Base-by-base conservation (phyloP, 2,329 filamentous ascomycete genomes). In the Emergomyces pasteurianus region DNA sequence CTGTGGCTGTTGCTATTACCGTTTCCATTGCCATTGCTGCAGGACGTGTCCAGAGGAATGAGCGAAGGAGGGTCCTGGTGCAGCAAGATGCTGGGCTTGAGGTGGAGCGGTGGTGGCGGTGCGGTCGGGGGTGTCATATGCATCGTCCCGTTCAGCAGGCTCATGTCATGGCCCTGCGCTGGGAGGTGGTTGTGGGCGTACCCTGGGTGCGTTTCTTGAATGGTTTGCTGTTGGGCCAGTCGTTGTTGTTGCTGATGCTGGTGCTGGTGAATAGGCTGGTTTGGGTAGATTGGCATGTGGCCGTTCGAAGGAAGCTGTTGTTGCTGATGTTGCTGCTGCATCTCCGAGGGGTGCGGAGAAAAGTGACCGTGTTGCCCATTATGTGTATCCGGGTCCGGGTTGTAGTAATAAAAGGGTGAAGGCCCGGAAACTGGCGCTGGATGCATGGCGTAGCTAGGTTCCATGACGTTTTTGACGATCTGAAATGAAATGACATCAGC, bases 361-460 rank as follows among this genome's bases (percentile, higher is more conserved):
- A 90, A 92, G 76, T 89, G 86, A 60, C 85, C 85, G 76, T 92
- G 87, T 71, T 88, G 87, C 70, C 86, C 82, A 70, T 82, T 82
- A 72, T 91, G 87, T 64, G 84, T 80, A 73, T 84, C 86, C 65
- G 86, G 81, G 68, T 94, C 89, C 66, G 88, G 85, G 70, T 85
- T 87, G 80, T 92, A 95, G 81, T 92, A 94, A 82, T 89, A 92
- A 80, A 91, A 95, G 62, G 88, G 80, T 66, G 86, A 83, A 77
- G 89, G 87, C 63, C 82, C 57, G 26, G 57, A 26, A 21, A 58
- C 46, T 85, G 78, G 75, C 67, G 77, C 65, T 62, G 75, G 72
- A 71, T 77, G 76, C 69, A 79, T 76, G 65, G 76, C 72, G 69
- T 81, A 81, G 82, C 84, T 69, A 76, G 83, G 75, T 71, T 89